Percentiles rank a stretch among this genome's conserved stretches.
Conservation (phyloP, 2,329 filamentous ascomycete genomes). For the Bipolaris victoriae region DNA sequence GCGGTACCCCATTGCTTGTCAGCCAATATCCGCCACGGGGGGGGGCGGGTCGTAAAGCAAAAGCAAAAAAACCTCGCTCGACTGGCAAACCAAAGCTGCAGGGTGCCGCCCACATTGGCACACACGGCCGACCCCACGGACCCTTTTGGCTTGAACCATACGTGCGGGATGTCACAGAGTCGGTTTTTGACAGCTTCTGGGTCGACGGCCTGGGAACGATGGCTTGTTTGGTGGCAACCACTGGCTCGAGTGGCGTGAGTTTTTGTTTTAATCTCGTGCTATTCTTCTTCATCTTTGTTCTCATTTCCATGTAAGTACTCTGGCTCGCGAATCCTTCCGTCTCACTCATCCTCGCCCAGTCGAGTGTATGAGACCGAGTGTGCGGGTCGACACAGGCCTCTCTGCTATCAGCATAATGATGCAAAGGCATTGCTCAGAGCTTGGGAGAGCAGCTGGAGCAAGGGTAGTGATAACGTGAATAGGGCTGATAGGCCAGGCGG, state of each 20-base stretch:
- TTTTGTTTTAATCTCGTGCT: not conserved
- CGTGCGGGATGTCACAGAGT: slow-evolving; percentile 33
- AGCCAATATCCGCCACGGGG: slow-evolving; percentile 36
- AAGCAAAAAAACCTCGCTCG: slow-evolving; percentile 9
- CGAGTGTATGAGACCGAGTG: not conserved
- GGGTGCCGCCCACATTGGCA: slow-evolving; percentile 22
- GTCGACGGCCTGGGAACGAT: slow-evolving; percentile 3
- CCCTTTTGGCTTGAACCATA: slow-evolving; percentile 27
- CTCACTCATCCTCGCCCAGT: no score
- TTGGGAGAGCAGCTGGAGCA: slow-evolving; percentile 10
- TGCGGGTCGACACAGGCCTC: not conserved
- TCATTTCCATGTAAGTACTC: not conserved
- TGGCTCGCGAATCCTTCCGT: no score
- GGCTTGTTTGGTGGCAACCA: not conserved
- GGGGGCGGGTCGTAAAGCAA: slow-evolving; percentile 19
- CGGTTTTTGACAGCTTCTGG: not conserved
- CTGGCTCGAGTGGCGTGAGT: not conserved
- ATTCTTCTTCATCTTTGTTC: not conserved
- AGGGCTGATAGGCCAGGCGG: slow-evolving; percentile 23
- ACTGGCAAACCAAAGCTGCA: slow-evolving; percentile 15
- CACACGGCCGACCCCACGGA: slow-evolving; percentile 5
- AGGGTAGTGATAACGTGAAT: slow-evolving; percentile 24
- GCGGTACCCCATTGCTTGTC: slow-evolving; percentile 6
- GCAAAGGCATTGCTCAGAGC: slow-evolving; percentile 17
- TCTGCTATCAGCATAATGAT: slow-evolving; percentile 21